Conservation (phyloP, 495 filamentous ascomycete genomes). For the Pseudotulostoma volvatum region DNA sequence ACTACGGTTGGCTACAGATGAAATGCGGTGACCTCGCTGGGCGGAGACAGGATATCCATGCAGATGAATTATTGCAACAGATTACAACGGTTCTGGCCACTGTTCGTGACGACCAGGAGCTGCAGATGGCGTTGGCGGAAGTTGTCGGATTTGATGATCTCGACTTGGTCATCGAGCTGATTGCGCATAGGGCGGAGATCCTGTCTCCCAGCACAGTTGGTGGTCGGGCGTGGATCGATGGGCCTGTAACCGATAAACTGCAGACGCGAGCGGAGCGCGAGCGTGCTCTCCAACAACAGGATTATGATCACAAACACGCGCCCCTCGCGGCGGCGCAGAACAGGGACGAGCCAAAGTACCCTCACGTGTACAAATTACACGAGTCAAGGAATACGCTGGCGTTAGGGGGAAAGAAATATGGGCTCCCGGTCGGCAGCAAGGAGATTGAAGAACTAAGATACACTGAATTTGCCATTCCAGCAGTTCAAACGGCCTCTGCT, state of each 20-base stretch:
- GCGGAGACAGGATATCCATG: conserved; percentile 44
- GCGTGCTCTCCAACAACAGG: conserved; percentile 51
- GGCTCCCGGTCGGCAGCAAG: conserved; percentile 48
- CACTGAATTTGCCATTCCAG: conserved; percentile 76
- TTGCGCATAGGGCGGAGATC: conserved; percentile 54
- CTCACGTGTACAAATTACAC: conserved; percentile 78
- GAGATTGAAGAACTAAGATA: conserved; percentile 52
- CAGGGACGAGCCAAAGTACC: conserved; percentile 54
- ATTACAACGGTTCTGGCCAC: conserved; percentile 51
- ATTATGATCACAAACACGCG: conserved; percentile 69
- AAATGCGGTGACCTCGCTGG: conserved; percentile 44
- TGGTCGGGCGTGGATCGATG: conserved; percentile 28
- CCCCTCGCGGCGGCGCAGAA: conserved; percentile 43
- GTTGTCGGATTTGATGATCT: conserved; percentile 84
- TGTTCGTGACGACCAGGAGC: conserved; percentile 55
- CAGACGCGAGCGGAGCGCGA: conserved; percentile 65
- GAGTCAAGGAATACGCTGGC: conserved; percentile 70
- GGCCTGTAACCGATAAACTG: conserved; percentile 37
- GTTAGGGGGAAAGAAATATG: conserved; percentile 59
- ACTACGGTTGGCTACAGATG: conserved; percentile 43
- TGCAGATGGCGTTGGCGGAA: conserved; percentile 82
- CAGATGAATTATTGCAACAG: conserved; percentile 48
- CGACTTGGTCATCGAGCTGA: conserved; percentile 73
- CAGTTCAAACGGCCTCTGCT: conserved; percentile 59
- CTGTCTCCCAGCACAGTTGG: conserved; percentile 19